Conservation (phyloP, 106 monocot genomes). For the Dactylorhiza incarnata region DNA sequence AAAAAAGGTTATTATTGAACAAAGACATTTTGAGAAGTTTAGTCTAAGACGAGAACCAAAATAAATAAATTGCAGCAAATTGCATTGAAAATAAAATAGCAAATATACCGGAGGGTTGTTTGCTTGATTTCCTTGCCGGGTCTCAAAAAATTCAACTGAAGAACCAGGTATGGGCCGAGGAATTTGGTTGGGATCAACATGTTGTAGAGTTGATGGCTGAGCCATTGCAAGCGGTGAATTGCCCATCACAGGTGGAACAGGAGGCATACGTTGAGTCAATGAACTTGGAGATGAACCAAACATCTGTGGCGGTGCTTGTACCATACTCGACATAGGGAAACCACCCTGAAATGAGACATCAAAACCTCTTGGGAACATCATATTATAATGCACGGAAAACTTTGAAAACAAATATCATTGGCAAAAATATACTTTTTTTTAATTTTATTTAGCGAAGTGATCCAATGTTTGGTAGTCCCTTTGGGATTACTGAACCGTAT, state of each 20-base stretch:
- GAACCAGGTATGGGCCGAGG: conserved; percentile 71
- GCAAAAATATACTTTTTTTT: not conserved
- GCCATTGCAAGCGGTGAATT: conserved; percentile 42
- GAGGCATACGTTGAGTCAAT: conserved; percentile 25
- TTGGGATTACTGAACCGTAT: not conserved
- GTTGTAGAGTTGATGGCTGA: conserved; percentile 56
- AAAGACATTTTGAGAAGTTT: not conserved
- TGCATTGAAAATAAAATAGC: not conserved
- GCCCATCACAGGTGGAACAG: conserved; percentile 50
- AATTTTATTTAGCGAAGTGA: not conserved
- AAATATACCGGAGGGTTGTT: conserved; percentile 62
- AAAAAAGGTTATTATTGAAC: not conserved
- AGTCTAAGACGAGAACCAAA: not conserved
- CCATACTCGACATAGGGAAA: conserved; percentile 23
- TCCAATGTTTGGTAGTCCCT: not conserved
- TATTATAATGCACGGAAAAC: not conserved
- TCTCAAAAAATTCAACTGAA: conserved; percentile 54
- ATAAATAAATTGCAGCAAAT: not conserved
- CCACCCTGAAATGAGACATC: conserved; percentile 34
- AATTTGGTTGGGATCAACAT: conserved; percentile 91
- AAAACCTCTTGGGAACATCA: not conserved
- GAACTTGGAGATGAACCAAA: conserved; percentile 42
- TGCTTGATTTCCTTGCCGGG: conserved; percentile 79
- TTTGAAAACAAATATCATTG: not conserved
- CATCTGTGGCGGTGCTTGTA: conserved; percentile 71